Percentiles rank a stretch among this genome's conserved stretches.
Evolutionary conservation across 352 stramenopile genomes (phyloP).

Genomic region (Phytophthora meadii): DNA sequence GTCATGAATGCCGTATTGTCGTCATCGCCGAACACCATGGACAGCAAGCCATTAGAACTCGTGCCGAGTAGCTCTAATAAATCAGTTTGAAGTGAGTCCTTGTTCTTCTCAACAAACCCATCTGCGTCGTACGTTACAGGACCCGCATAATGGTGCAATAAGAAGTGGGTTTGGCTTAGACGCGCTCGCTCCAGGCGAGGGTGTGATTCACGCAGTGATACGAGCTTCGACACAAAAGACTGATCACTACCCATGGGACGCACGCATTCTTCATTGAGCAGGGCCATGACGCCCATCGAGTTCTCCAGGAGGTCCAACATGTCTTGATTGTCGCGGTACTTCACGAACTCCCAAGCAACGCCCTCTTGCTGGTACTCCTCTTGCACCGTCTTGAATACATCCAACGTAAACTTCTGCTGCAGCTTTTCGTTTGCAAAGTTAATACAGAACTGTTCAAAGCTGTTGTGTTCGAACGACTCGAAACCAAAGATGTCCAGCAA

Average conservation of each 20-base stretch:
- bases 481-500: conserved; percentile 98
- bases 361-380: conserved; percentile 82
- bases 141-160: conserved; percentile 86
- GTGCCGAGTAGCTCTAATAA: conserved; percentile 71
- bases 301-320: conserved; percentile 92
- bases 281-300: conserved; percentile 88
- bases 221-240: conserved; percentile 90
- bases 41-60: conserved; percentile 79
- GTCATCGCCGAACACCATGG: conserved; percentile 70
- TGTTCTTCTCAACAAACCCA: conserved; percentile 91
- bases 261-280: conserved; percentile 93
- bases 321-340: conserved; percentile 91
- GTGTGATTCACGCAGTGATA: conserved; percentile 83
- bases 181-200: conserved; percentile 80
- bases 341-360: conserved; percentile 82
- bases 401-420: conserved; percentile 91
- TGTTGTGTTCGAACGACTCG: conserved; percentile 94
- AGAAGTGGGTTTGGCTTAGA: conserved; percentile 78
- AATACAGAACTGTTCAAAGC: conserved; percentile 97
- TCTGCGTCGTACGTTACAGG: conserved; percentile 82
- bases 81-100: conserved; percentile 84
- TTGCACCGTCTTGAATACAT: conserved; percentile 90
- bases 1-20: conserved; percentile 61
- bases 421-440: conserved; percentile 97
- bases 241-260: conserved; percentile 86